Evolutionary conservation across 495 filamentous ascomycete species (phyloP).

Genomic region (Elasticomyces elasticus): DNA sequence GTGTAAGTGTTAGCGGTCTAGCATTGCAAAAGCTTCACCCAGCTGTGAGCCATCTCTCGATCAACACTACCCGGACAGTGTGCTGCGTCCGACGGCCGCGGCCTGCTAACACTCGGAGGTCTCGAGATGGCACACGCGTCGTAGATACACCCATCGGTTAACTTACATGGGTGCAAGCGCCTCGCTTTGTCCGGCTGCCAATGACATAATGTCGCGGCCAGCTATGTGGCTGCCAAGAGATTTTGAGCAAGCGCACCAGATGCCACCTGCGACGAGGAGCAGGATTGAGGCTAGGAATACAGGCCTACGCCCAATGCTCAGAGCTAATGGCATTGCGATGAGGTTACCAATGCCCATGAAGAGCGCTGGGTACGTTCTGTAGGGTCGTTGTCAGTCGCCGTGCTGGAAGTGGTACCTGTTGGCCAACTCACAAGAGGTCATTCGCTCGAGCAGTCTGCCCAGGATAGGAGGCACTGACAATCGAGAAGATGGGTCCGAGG

Average conservation of each 20-base stretch:
- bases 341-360: constrained; percentile 8
- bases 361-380: no score
- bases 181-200: constrained; percentile 4
- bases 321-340: constrained; percentile 1
- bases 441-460: not conserved
- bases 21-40: no score
- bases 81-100: no score
- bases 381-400: no score
- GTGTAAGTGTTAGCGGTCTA: no score
- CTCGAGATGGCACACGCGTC: no score
- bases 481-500: not conserved
- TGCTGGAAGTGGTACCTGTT: no score
- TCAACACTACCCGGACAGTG: no score
- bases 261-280: not conserved
- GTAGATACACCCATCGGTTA: no score
- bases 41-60: no score
- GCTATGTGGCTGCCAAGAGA: constrained; percentile 1
- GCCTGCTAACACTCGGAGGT: no score
- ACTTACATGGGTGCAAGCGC: constrained; percentile 6
- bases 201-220: not conserved
- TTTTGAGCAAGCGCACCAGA: constrained; percentile 1
- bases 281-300: not conserved
- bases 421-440: no score
- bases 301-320: constrained; percentile 1
- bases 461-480: not conserved